These are phyloP conservation scores for Nicotiana noctiflora DNA, from an alignment of 257 asterid genomes.

Conservation along the genomic window DNA sequence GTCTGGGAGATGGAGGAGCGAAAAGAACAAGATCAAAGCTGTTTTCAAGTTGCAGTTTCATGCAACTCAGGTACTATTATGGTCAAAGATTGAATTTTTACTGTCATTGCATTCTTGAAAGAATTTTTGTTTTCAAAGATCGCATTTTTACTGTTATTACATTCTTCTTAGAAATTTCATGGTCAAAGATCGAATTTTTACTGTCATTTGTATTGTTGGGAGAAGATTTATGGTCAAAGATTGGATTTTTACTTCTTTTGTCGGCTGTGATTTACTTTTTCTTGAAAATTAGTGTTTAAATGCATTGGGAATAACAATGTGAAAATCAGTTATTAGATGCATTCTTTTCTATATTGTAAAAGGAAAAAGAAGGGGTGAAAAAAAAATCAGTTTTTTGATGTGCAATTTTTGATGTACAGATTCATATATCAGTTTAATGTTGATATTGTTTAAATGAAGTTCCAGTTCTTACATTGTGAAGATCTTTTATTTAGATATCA, in stretches of 20 bases:
- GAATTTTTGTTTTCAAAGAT: neutral
- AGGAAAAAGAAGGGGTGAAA: neutral
- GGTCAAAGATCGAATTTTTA: neutral
- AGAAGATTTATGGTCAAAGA: no score
- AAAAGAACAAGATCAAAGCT: constrained; percentile 86
- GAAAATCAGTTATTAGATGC: neutral
- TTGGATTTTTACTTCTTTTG: neutral
- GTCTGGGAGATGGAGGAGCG: constrained; percentile 88
- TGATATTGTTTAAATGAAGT: neutral
- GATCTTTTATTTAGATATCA: neutral
- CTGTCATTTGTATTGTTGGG: neutral
- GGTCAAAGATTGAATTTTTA: neutral
- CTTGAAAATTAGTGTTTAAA: neutral
- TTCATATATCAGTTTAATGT: neutral
- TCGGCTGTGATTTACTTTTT: neutral
- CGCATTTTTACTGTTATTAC: neutral
- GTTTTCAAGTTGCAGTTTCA: constrained; percentile 90
- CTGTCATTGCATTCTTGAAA: neutral
- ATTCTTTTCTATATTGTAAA: neutral
- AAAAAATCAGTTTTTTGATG: neutral
- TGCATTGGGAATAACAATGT: neutral
- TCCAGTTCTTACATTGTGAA: neutral
- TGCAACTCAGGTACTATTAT: constrained; percentile 69
- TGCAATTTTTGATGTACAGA: neutral
- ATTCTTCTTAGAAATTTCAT: constrained; percentile 14